A percentile compares a stretch with the other conserved stretches of the same genome.
Evolutionary conservation across 2,329 filamentous ascomycete species (phyloP).

Genomic region (Gnomoniopsis smithogilvyi): DNA sequence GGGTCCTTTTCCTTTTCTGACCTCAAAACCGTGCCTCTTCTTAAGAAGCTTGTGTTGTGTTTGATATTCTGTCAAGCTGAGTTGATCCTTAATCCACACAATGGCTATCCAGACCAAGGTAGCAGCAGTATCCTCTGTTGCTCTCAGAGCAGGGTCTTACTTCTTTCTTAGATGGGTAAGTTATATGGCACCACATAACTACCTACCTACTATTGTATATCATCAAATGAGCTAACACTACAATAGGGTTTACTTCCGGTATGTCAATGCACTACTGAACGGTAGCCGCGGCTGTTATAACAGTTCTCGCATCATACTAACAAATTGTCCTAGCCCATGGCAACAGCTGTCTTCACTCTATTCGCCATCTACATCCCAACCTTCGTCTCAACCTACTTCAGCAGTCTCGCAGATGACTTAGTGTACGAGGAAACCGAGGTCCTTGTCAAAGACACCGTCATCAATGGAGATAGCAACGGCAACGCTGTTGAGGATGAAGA

Average conservation of each 20-base stretch:
- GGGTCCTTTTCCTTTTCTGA: too few relatives aligned
- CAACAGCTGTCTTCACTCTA: conserved; percentile 50
- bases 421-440: conserved; percentile 61
- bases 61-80: neutral
- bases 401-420: conserved; percentile 54
- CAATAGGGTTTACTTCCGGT: conserved; percentile 34
- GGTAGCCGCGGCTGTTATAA: too few relatives aligned
- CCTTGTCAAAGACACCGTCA: conserved; percentile 44
- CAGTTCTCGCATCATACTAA: neutral
- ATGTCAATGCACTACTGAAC: conserved; percentile 16
- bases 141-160: conserved; percentile 47
- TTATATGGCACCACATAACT: neutral
- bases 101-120: conserved; percentile 31
- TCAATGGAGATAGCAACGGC: conserved; percentile 15
- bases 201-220: neutral
- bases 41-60: neutral
- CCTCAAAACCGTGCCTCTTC: too few relatives aligned
- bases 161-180: conserved; percentile 62
- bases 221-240: neutral
- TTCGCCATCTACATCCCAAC: conserved; percentile 65
- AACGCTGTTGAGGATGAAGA: conserved; percentile 28
- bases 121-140: conserved; percentile 44
- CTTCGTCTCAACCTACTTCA: conserved; percentile 57
- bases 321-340: conserved; percentile 17
- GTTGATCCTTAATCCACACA: neutral